Evolutionary conservation across 73 alveolate genomes (phyloP), one percentile per base, ranked within the genome.

Genomic region (Urostyla sp.): DNA sequence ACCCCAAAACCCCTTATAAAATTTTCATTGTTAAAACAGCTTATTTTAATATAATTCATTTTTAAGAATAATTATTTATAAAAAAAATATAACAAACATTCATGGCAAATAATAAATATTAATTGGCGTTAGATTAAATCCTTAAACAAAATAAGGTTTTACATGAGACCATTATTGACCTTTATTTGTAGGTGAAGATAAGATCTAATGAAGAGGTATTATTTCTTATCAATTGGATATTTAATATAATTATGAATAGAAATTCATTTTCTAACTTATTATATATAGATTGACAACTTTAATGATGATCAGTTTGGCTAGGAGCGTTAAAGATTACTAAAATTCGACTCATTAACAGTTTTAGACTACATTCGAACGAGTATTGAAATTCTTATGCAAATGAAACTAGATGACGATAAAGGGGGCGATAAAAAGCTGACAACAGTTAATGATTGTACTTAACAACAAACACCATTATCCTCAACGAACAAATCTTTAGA

Each of bases 291-390:
- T 32, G 86, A 73, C 35, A 53, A 51, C 18, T 73, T 73, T 34
- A 23, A 73, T 34, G 86, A 73, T 16, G 86, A 44, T 4, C 15
- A 26, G 61, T 53, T 73, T 31, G 75, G 37, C 32, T 53, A 54
- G 32, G 86, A 73, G 35, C 7, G 86, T 6, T 51, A 73, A 28
- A 21, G 72, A 38, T 31, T 73, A 5, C 13, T 45, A 50, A 31
- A 52, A 23, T 52, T 73, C 31, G 86, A 73, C 63, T 32, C 66
- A 20, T 54, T 73, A 28, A 51, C 72, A 11, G 72, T 73, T 11
- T 45, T 73, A 30, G 86, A 73, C 28, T 73, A 73, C 86, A 73
- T 73, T n/a, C 28, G 37, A n/a, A 73, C 86, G 20, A 53, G 76
- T 8, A 52, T 73, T 26, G 86, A 73, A 61, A 73, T 73, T 21